These are phyloP conservation scores for Paxillus ammoniavirescens DNA, from an alignment of 768 basidiomycete genomes.

Conservation along the genomic window DNA sequence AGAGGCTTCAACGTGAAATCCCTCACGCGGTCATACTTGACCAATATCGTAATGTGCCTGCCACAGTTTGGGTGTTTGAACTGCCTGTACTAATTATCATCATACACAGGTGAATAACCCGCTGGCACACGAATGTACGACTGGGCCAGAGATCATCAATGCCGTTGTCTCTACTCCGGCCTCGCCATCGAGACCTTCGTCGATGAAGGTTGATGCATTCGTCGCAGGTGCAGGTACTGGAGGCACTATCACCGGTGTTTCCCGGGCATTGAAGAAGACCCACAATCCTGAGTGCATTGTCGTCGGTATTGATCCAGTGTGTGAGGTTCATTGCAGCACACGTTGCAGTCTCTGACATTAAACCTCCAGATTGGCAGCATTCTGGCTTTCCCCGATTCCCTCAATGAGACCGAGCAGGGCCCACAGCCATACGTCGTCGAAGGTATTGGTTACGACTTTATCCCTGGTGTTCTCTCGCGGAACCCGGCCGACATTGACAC, in stretches of 20 bases:
- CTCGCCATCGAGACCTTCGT: conserved; percentile 55
- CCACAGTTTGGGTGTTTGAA: background rate
- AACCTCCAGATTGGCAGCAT: conserved; percentile 77
- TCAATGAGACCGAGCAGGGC: conserved; percentile 53
- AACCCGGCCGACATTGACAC: conserved; percentile 53
- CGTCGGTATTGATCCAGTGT: conserved; percentile 89
- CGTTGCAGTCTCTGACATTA: conserved; percentile 6
- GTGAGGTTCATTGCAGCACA: conserved; percentile 22
- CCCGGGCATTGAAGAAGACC: conserved; percentile 72
- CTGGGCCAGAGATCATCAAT: conserved; percentile 89
- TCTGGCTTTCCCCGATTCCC: conserved; percentile 65
- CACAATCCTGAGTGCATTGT: conserved; percentile 74
- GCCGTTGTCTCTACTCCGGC: conserved; percentile 68
- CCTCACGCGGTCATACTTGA: conserved; percentile 88
- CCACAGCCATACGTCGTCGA: conserved; percentile 70
- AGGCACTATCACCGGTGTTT: conserved; percentile 89
- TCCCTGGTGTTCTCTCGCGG: conserved; percentile 84
- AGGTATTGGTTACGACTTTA: conserved; percentile 96
- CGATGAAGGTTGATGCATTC: conserved; percentile 76
- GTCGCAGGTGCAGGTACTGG: conserved; percentile 92
- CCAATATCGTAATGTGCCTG: conserved; percentile 78
- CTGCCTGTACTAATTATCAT: conserved; percentile 1
- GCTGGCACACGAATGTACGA: conserved; percentile 85
- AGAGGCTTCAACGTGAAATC: conserved; percentile 71
- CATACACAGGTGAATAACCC: conserved; percentile 70